Conservation (phyloP, 2,329 filamentous ascomycete species). For the Penicillium sp. region DNA sequence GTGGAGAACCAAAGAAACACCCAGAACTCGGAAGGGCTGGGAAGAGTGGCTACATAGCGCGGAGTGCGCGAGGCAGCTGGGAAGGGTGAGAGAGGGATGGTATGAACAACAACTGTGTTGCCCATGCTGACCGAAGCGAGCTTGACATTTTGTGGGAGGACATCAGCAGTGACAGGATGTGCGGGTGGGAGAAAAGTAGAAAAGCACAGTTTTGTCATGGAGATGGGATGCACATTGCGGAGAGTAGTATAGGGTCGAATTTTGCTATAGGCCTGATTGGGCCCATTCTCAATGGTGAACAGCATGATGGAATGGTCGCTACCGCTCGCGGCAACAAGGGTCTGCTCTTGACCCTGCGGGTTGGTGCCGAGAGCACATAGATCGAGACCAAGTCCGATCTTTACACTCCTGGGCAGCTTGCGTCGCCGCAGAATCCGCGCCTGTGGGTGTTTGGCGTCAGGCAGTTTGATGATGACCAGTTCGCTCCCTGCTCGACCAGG, state of each 20-base stretch:
- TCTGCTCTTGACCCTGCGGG: constrained; percentile 62
- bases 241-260: constrained; percentile 50
- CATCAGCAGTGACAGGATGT: constrained; percentile 44
- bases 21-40: constrained; percentile 49
- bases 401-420: constrained; percentile 61
- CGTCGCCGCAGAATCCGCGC: constrained; percentile 48
- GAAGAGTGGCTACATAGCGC: constrained; percentile 65
- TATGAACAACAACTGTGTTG: constrained; percentile 73
- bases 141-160: constrained; percentile 58
- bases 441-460: constrained; percentile 21
- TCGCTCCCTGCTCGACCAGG: constrained; percentile 52
- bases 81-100: constrained; percentile 58
- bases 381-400: constrained; percentile 71
- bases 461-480: constrained; percentile 45
- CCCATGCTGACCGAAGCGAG: constrained; percentile 76
- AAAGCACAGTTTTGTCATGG: constrained; percentile 53
- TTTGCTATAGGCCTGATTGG: constrained; percentile 40
- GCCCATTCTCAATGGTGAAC: constrained; percentile 66
- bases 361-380: constrained; percentile 61
- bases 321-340: constrained; percentile 71
- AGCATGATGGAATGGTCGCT: constrained; percentile 73
- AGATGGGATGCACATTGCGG: constrained; percentile 51
- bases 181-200: constrained; percentile 49
- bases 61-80: constrained; percentile 44
- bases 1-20: constrained; percentile 52